A percentile compares a stretch with the other conserved stretches of the same genome.
These are phyloP conservation scores for Rhodomyrtus psidioides DNA, from an alignment of 441 rosid species.

Conservation along the genomic window DNA sequence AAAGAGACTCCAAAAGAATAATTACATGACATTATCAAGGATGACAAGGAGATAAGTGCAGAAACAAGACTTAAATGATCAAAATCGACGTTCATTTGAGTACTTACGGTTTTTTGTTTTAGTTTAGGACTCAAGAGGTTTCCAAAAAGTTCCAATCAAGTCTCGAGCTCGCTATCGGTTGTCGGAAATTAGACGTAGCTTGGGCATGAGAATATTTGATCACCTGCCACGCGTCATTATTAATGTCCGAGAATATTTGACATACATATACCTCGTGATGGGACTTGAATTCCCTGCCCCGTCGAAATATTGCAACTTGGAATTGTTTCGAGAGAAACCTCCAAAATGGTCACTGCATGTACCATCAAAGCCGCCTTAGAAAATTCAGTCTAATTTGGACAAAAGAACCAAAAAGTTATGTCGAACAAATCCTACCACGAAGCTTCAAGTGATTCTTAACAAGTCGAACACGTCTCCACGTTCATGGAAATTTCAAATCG, in stretches of 20 bases:
- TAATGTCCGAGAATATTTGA: neutral
- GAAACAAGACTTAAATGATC: neutral
- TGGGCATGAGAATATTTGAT: neutral
- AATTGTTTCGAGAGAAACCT: neutral
- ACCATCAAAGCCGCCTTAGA: neutral
- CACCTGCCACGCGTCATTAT: neutral
- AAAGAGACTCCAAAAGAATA: neutral
- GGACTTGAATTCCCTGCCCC: neutral
- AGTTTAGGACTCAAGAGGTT: neutral
- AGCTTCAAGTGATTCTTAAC: neutral
- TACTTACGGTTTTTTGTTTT: no score
- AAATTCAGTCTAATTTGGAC: neutral
- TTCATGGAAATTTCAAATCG: neutral
- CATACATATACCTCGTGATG: neutral
- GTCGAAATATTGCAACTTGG: neutral
- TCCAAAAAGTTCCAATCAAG: neutral
- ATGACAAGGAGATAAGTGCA: neutral
- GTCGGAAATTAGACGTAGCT: neutral
- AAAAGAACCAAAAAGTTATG: neutral
- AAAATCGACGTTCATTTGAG: no score
- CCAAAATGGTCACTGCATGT: neutral
- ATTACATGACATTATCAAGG: no score
- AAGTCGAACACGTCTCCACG: neutral
- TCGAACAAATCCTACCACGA: neutral
- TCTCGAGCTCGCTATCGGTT: neutral